Percentiles rank a stretch among this genome's conserved stretches.
Conservation (phyloP, 768 basidiomycete genomes). For the Suillus subaureus region DNA sequence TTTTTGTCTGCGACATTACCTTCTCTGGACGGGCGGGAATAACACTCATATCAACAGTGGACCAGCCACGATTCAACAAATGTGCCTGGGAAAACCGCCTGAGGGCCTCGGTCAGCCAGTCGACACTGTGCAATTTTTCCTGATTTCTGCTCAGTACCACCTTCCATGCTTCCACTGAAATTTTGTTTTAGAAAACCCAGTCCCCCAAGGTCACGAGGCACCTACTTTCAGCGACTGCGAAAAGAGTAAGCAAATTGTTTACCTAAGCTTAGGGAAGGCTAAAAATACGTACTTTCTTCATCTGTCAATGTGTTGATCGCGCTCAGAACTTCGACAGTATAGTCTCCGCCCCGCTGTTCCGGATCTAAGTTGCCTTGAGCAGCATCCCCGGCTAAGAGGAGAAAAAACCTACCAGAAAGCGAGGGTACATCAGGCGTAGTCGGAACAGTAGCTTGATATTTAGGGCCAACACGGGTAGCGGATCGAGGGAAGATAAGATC, state of each 20-base stretch:
- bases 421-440: constrained; percentile 32
- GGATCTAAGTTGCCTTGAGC: constrained; percentile 20
- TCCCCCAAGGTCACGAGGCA: constrained; percentile 10
- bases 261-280: constrained; percentile 14
- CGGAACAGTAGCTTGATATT: constrained; percentile 75
- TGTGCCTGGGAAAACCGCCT: constrained; percentile 73
- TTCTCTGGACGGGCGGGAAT: constrained; percentile 56
- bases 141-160: constrained; percentile 52
- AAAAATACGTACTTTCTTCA: constrained; percentile 59
- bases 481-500: constrained; percentile 96
- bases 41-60: constrained; percentile 64
- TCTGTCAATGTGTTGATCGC: constrained; percentile 64
- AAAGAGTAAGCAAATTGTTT: constrained; percentile 23
- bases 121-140: constrained; percentile 62
- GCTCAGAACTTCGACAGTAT: constrained; percentile 73
- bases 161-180: constrained; percentile 69
- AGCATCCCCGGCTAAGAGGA: constrained; percentile 1
- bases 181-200: constrained; percentile 6
- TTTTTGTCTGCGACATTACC: constrained; percentile 41
- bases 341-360: constrained; percentile 70
- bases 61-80: constrained; percentile 54
- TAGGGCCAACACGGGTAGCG: constrained; percentile 86
- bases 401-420: constrained; percentile 39
- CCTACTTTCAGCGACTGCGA: constrained; percentile 61
- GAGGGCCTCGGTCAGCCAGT: constrained; percentile 79